Conservation (phyloP, 2,329 filamentous ascomycete genomes). For the Colletotrichum truncatum region DNA sequence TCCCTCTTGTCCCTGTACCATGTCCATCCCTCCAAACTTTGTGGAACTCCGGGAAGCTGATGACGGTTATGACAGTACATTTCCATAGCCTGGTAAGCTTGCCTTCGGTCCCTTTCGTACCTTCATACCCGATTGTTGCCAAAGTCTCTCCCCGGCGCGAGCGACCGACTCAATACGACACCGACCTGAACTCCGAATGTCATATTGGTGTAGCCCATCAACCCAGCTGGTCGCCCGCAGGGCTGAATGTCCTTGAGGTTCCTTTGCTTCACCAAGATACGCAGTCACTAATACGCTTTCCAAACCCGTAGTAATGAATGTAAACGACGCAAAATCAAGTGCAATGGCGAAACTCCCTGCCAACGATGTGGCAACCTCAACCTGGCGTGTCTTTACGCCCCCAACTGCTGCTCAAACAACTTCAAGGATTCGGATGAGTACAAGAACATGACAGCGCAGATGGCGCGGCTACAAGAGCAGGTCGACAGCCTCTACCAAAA, state of each 20-base stretch:
- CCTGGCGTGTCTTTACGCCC: slow-evolving; percentile 71
- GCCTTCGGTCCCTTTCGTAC: not conserved
- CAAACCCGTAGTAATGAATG: slow-evolving; percentile 69
- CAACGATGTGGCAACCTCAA: slow-evolving; percentile 75
- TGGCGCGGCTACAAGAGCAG: slow-evolving; percentile 82
- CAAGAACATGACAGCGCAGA: slow-evolving; percentile 79
- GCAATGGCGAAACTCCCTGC: slow-evolving; percentile 75
- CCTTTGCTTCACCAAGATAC: not conserved
- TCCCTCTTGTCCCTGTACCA: not conserved
- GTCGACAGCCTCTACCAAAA: slow-evolving; percentile 80
- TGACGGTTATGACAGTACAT: slow-evolving; percentile 56
- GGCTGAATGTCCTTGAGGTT: too few species aligned
- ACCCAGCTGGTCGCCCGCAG: not conserved
- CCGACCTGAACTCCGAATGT: not conserved
- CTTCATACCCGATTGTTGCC: not conserved
- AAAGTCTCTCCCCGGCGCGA: not conserved
- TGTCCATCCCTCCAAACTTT: not conserved
- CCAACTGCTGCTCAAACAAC: slow-evolving; percentile 76
- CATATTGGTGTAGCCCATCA: not conserved
- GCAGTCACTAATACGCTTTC: slow-evolving; percentile 18
- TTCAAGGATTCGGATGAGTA: slow-evolving; percentile 96
- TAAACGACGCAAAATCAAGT: slow-evolving; percentile 80
- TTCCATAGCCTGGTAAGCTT: slow-evolving; percentile 67
- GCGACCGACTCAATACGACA: not conserved
- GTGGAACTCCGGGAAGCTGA: slow-evolving; percentile 24